Conservation (phyloP, 2,329 filamentous ascomycete genomes). For the Capronia coronata region DNA sequence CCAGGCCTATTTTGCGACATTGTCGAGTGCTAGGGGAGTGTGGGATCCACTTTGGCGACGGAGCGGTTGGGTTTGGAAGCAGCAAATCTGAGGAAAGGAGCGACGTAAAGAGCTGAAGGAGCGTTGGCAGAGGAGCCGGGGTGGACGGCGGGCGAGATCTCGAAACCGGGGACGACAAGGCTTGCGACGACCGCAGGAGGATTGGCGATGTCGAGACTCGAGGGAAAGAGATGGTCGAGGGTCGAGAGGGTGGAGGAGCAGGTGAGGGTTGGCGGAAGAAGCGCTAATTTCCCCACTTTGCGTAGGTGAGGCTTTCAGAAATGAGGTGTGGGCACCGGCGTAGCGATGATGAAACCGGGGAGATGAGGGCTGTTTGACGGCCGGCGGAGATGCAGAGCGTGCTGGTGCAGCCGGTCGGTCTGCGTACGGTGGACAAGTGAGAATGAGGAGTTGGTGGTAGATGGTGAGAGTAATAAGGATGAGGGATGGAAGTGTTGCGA, state of each 20-base stretch:
- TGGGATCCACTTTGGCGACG: conserved; percentile 28
- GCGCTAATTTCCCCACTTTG: conserved; percentile 30
- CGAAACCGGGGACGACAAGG: conserved; percentile 2
- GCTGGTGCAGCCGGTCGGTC: background rate
- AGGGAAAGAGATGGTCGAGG: conserved; percentile 22
- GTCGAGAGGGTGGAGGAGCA: conserved; percentile 19
- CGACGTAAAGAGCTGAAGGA: conserved; percentile 16
- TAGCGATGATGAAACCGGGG: conserved; percentile 26
- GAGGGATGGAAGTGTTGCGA: background rate
- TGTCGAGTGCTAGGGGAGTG: conserved; percentile 33
- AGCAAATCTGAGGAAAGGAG: conserved; percentile 12
- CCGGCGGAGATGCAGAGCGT: conserved; percentile 8
- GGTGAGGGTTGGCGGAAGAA: conserved; percentile 26
- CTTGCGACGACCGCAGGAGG: conserved; percentile 13
- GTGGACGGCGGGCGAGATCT: conserved; percentile 10
- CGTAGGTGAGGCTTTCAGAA: conserved; percentile 27
- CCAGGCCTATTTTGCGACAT: conserved; percentile 92
- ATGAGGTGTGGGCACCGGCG: conserved; percentile 26
- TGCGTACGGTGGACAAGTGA: conserved; percentile 4
- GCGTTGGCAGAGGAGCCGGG: conserved; percentile 9
- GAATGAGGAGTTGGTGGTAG: conserved; percentile 3
- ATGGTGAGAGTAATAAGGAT: conserved; percentile 15
- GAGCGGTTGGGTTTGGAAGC: conserved; percentile 1
- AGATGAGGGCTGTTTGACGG: conserved; percentile 11
- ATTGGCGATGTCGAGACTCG: conserved; percentile 17